Evolutionary conservation across 495 filamentous ascomycete genomes (phyloP), one percentile per base, ranked within the genome.

Genomic region (Aspergillus taichungensis): DNA sequence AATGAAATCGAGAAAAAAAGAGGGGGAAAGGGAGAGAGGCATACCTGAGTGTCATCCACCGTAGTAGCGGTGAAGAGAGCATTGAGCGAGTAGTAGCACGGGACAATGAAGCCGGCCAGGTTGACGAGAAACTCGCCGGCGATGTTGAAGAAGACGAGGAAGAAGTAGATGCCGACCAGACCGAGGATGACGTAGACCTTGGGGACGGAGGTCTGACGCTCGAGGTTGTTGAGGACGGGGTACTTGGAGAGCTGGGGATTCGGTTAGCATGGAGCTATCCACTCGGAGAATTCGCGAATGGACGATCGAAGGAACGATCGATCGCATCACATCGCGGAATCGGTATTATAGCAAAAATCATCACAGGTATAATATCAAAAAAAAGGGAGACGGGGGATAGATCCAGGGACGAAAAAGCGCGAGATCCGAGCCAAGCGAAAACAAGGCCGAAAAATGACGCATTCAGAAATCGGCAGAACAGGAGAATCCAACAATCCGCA

Each of bases 91-190:
- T 95, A 99, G 75, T 99, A 99, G 46, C 83, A 90, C 38, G 92
- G 92, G 49, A 99, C 75, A 40, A 90, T 63, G 62, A 97, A 99
- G 42, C 92, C 92, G 42, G 94, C 94, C 51, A 94, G 72, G 72
- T 99, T 99, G 62, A 94, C 92, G 51, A 99, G 79, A 64, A 97
- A 85, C 65, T 92, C 87, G 59, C 92, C 91, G 49, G 88, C 92
- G 55, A 96, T 90, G 78, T 99, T 99, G 78, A 99, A 94, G 77
- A 97, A 84, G 69, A 97, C 86, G 12, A 99, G 79, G 79, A 96
- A 95, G 77, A 95, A 89, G 77, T 99, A 99, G 55, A 94, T 74
- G 39, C 81, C 83, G 38, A 63, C 69, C 9, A 95, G 66, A 53
- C 92, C 92, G 39, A 95, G 84, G 69, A 95, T 78, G 52, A 81